These are phyloP conservation scores for Aspergillus pseudoviridinutans DNA, from an alignment of 2,329 filamentous ascomycete species.

Conservation along the genomic window DNA sequence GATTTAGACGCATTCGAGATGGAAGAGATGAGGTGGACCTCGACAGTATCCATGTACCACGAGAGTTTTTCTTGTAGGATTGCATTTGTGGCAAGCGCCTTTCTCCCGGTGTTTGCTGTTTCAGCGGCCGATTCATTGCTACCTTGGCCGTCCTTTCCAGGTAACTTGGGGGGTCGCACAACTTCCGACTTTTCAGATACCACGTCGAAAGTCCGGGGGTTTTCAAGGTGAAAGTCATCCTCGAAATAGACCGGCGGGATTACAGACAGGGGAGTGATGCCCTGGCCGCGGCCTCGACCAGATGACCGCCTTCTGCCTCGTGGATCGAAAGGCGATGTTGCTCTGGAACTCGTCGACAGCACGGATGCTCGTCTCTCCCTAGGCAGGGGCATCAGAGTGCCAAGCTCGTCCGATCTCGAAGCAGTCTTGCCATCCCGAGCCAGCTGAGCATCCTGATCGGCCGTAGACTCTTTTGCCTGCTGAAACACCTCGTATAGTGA, in stretches of 20 bases:
- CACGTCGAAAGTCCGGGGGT: constrained; percentile 91
- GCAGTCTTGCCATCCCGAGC: constrained; percentile 42
- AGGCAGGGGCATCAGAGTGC: constrained; percentile 45
- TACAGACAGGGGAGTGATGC: constrained; percentile 80
- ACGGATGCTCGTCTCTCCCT: constrained; percentile 40
- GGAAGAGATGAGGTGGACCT: constrained; percentile 92
- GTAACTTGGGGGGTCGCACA: constrained; percentile 62
- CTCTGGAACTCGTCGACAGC: constrained; percentile 42
- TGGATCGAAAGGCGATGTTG: constrained; percentile 45
- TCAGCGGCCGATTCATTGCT: constrained; percentile 57
- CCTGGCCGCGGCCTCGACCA: constrained; percentile 58
- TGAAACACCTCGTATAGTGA: constrained; percentile 85
- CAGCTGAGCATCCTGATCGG: constrained; percentile 53
- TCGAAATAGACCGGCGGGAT: constrained; percentile 95
- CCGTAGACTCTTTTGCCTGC: constrained; percentile 72
- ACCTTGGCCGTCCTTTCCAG: constrained; percentile 50
- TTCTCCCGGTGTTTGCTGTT: constrained; percentile 59
- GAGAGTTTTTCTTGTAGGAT: constrained; percentile 97
- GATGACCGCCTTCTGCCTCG: constrained; percentile 49
- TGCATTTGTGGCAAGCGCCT: constrained; percentile 89
- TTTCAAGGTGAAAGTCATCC: constrained; percentile 90
- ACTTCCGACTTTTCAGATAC: constrained; percentile 96
- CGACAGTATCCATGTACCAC: constrained; percentile 99
- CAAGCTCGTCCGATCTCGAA: constrained; percentile 47
- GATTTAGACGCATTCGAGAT: constrained; percentile 95